A percentile compares a stretch with the other conserved stretches of the same genome.
Conservation (phyloP, 2,329 filamentous ascomycete species). For the Penicillium expansum region DNA sequence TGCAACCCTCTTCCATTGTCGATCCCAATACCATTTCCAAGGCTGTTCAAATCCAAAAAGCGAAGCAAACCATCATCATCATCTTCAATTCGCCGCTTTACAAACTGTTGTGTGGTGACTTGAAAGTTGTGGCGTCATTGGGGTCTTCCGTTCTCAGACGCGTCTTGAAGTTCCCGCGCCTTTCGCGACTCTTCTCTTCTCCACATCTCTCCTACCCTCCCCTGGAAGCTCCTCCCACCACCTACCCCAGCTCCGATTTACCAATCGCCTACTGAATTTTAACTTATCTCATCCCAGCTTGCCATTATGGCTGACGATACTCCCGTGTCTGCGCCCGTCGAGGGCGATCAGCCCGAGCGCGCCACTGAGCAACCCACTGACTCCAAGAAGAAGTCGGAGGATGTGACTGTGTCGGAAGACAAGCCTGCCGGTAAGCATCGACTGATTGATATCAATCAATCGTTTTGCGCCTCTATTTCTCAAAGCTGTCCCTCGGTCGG, state of each 20-base stretch:
- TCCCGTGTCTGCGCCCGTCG: conserved; percentile 33
- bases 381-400: conserved; percentile 25
- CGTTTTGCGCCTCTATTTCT: not conserved
- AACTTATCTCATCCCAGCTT: conserved; percentile 12
- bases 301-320: conserved; percentile 42
- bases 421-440: conserved; percentile 23
- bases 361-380: conserved; percentile 29
- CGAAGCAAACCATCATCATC: not conserved
- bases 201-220: conserved; percentile 24
- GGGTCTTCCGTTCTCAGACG: conserved; percentile 20
- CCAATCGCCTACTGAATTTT: conserved; percentile 15
- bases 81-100: not conserved
- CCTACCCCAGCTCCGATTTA: conserved; percentile 14
- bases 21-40: not conserved
- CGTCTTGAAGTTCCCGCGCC: conserved; percentile 28
- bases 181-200: conserved; percentile 30
- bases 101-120: not conserved
- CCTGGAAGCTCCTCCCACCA: conserved; percentile 21
- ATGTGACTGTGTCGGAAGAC: conserved; percentile 17
- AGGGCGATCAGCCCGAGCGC: conserved; percentile 35
- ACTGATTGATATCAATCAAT: not conserved
- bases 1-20: not conserved
- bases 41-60: not conserved
- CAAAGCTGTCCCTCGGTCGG: not conserved
- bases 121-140: conserved; percentile 25